These are phyloP conservation scores for Colletotrichum tofieldiae DNA, from an alignment of 2,329 filamentous ascomycete species.

Conservation along the genomic window DNA sequence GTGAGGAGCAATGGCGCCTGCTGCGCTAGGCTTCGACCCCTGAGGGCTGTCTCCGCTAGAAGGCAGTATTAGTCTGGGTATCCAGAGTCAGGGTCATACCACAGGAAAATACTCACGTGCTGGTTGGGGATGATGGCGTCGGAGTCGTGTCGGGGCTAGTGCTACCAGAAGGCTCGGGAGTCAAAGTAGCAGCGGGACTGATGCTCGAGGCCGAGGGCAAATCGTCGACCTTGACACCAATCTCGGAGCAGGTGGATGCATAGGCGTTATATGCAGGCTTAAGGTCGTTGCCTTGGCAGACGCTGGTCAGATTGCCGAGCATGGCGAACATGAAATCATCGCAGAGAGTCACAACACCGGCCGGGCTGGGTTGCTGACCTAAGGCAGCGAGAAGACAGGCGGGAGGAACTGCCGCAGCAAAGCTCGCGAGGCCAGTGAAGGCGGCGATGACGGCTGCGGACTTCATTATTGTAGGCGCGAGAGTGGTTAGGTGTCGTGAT, in stretches of 20 bases:
- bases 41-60: constrained; percentile 11
- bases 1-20: constrained; percentile 38
- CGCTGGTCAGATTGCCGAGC: constrained; percentile 38
- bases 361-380: constrained; percentile 35
- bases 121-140: constrained; percentile 14
- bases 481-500: neutral
- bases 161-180: neutral
- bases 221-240: constrained; percentile 27
- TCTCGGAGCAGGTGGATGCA: constrained; percentile 28
- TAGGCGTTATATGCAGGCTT: constrained; percentile 39
- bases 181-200: neutral
- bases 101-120: constrained; percentile 12
- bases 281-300: constrained; percentile 26
- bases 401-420: constrained; percentile 36
- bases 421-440: constrained; percentile 28
- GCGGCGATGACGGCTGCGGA: constrained; percentile 23
- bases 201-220: constrained; percentile 15
- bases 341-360: constrained; percentile 38
- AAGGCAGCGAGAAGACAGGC: constrained; percentile 44
- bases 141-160: constrained; percentile 1
- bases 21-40: constrained; percentile 34
- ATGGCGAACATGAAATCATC: constrained; percentile 36
- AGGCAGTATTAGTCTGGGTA: neutral
- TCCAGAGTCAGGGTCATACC: neutral
- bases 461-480: constrained; percentile 12